Conservation (phyloP, 2,329 filamentous ascomycete genomes). For the Cordyceps sp. region DNA sequence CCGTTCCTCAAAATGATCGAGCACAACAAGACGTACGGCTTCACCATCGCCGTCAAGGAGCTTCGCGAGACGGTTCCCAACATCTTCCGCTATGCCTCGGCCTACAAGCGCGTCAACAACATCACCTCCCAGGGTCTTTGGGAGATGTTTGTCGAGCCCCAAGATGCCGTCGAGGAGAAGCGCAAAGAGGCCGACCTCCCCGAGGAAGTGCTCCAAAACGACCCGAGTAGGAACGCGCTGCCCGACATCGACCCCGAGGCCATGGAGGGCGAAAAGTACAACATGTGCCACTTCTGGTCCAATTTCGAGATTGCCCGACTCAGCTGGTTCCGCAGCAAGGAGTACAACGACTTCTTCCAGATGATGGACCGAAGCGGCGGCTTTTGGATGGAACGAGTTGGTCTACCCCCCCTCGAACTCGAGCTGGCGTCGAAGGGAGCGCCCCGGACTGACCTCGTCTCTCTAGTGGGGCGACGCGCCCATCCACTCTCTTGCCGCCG, state of each 20-base stretch:
- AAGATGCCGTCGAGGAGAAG: conserved; percentile 45
- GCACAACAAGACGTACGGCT: conserved; percentile 93
- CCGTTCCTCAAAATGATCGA: conserved; percentile 93
- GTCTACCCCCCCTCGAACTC: conserved; percentile 6
- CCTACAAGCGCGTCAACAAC: conserved; percentile 87
- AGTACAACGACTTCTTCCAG: conserved; percentile 94
- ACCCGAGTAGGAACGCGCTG: conserved; percentile 53
- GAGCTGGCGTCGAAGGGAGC: too few species aligned
- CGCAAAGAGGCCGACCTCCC: conserved; percentile 52
- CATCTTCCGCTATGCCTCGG: conserved; percentile 96
- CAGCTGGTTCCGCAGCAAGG: conserved; percentile 92
- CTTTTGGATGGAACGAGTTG: conserved; percentile 96
- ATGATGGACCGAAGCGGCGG: conserved; percentile 98
- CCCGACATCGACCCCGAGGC: conserved; percentile 74
- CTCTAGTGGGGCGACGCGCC: conserved; percentile 91
- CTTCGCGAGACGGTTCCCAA: conserved; percentile 95
- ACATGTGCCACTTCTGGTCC: conserved; percentile 99
- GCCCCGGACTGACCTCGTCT: conserved; percentile 6
- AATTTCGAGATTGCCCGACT: conserved; percentile 96
- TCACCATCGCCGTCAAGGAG: conserved; percentile 97
- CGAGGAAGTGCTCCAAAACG: conserved; percentile 64
- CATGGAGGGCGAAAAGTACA: conserved; percentile 97
- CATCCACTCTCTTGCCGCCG: conserved; percentile 92
- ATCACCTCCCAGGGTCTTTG: conserved; percentile 82
- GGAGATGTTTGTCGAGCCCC: conserved; percentile 93